Evolutionary conservation across 345 rosid genomes (phyloP).

Genomic region (Brassica rapa): DNA sequence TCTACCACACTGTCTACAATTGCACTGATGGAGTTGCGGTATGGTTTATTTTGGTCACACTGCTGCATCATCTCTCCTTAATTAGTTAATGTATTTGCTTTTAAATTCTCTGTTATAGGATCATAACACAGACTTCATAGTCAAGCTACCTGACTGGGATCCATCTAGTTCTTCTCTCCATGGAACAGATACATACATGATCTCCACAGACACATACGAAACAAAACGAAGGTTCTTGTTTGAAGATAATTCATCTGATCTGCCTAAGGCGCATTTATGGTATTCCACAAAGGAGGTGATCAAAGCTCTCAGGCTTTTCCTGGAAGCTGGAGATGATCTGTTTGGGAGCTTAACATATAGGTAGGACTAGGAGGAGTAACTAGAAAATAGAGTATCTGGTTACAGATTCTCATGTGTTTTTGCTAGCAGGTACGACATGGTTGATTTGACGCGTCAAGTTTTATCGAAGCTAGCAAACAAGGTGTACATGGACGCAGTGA

Average conservation of each 20-base stretch:
- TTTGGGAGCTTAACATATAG: slow-evolving; percentile 72
- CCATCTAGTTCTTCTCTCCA: slow-evolving; percentile 54
- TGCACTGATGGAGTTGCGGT: slow-evolving; percentile 83
- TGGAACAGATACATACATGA: slow-evolving; percentile 38
- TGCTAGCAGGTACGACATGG: slow-evolving; percentile 83
- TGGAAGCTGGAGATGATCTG: slow-evolving; percentile 70
- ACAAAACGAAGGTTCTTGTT: slow-evolving; percentile 65
- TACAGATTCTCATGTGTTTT: slow-evolving; percentile 15
- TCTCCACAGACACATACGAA: slow-evolving; percentile 31
- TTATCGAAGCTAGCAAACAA: slow-evolving; percentile 85
- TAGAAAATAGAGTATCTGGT: slow-evolving; percentile 9
- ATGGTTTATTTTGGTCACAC: slow-evolving; percentile 42
- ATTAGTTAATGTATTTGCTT: slow-evolving; percentile 1
- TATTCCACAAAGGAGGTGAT: slow-evolving; percentile 62
- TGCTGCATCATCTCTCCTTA: slow-evolving; percentile 8
- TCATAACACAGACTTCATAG: slow-evolving; percentile 94
- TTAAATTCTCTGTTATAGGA: slow-evolving; percentile 53
- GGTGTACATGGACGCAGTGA: slow-evolving; percentile 68
- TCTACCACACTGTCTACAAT: slow-evolving; percentile 77
- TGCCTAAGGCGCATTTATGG: slow-evolving; percentile 88
- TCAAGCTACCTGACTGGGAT: slow-evolving; percentile 88
- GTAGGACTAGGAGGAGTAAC: slow-evolving; percentile 40
- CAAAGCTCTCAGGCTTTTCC: slow-evolving; percentile 63
- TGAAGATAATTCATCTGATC: slow-evolving; percentile 44
- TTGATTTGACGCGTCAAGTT: slow-evolving; percentile 89